These are phyloP conservation scores for Boletus rubropictus DNA, from an alignment of 768 basidiomycete species.

Conservation along the genomic window DNA sequence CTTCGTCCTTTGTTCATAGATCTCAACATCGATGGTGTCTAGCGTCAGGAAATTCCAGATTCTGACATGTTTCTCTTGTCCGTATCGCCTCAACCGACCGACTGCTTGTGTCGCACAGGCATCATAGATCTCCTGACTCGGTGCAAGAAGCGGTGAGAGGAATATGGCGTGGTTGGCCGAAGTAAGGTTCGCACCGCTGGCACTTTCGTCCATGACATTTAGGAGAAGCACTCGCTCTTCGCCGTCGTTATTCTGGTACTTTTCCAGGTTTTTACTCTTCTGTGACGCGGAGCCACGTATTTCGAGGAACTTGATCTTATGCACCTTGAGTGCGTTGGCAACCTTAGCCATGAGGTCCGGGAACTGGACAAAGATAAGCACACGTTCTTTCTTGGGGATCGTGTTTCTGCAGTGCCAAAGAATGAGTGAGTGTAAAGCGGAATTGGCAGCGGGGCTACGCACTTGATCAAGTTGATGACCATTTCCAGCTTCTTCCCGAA, in stretches of 20 bases:
- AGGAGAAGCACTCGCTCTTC: conserved; percentile 77
- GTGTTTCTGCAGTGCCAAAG: conserved; percentile 41
- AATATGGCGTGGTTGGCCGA: conserved; percentile 94
- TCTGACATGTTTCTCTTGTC: conserved; percentile 73
- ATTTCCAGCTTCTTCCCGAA: conserved; percentile 80
- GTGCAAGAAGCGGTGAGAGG: conserved; percentile 83
- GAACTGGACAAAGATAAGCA: conserved; percentile 95
- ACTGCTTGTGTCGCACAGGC: conserved; percentile 81
- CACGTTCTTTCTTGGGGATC: conserved; percentile 70
- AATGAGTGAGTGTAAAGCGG: neutral
- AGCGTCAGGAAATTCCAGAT: conserved; percentile 81
- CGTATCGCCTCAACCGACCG: conserved; percentile 77
- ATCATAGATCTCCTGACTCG: conserved; percentile 76
- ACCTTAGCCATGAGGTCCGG: conserved; percentile 90
- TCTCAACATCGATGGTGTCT: conserved; percentile 85
- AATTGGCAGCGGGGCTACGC: conserved; percentile 16
- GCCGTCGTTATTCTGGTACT: conserved; percentile 78
- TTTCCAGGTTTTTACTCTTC: conserved; percentile 78
- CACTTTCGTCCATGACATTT: conserved; percentile 92
- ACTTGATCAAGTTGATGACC: conserved; percentile 74
- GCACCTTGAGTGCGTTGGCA: conserved; percentile 66
- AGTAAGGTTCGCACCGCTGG: conserved; percentile 90
- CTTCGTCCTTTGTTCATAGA: conserved; percentile 51
- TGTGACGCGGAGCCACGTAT: conserved; percentile 72
- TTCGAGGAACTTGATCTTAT: conserved; percentile 72